A percentile compares a stretch with the other conserved stretches of the same genome.
Evolutionary conservation across 2,329 filamentous ascomycete genomes (phyloP).

Genomic region (Curvularia eragrostidis): DNA sequence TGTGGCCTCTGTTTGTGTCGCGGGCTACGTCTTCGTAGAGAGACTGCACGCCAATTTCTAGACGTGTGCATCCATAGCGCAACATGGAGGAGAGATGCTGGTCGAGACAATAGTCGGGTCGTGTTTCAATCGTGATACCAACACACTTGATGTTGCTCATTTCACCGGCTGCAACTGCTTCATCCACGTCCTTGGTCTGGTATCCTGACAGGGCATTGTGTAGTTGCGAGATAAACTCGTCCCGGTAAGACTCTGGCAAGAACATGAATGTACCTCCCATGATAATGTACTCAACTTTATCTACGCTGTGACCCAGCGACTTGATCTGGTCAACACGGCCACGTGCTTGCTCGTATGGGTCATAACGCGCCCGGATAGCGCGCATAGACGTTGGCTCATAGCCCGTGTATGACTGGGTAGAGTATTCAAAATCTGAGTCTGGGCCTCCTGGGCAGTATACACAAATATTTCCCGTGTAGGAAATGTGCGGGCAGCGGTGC

Average conservation of each 20-base stretch:
- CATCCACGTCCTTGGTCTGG: constrained; percentile 90
- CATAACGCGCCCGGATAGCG: constrained; percentile 94
- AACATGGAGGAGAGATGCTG: constrained; percentile 96
- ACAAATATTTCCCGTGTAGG: constrained; percentile 98
- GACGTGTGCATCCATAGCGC: constrained; percentile 92
- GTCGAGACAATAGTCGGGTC: constrained; percentile 95
- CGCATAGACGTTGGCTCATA: constrained; percentile 99
- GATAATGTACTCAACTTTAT: constrained; percentile 99
- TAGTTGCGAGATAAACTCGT: constrained; percentile 92
- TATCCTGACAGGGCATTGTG: constrained; percentile 98
- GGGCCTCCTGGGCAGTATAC: constrained; percentile 98
- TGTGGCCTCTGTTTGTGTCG: constrained; percentile 96
- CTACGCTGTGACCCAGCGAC: constrained; percentile 91
- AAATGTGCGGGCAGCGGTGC: constrained; percentile 95
- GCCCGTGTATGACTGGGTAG: constrained; percentile 97
- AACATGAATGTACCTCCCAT: constrained; percentile 99
- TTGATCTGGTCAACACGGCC: constrained; percentile 97
- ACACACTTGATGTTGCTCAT: constrained; percentile 98
- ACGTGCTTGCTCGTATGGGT: constrained; percentile 96
- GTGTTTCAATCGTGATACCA: constrained; percentile 96
- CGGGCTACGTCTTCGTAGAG: constrained; percentile 98
- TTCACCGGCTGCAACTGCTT: constrained; percentile 91
- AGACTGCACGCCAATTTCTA: constrained; percentile 95
- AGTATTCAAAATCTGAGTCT: constrained; percentile 98
- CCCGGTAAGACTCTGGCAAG: constrained; percentile 82